Evolutionary conservation across 352 stramenopile species (phyloP).

Genomic region (Globisporangium camurandrum): DNA sequence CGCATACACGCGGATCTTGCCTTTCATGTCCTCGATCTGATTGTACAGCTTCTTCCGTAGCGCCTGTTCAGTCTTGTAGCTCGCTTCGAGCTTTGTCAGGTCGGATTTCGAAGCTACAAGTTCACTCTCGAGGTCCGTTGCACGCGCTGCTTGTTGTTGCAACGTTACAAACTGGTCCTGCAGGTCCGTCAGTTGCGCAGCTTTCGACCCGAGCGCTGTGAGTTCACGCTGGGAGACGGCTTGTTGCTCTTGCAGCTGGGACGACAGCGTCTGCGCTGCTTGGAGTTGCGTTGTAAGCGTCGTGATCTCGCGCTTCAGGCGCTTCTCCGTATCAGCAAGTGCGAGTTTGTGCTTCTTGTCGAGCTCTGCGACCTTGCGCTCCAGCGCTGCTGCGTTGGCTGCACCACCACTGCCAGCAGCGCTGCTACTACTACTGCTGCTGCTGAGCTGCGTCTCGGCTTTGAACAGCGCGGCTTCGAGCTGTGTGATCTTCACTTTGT

Average conservation of each 20-base stretch:
- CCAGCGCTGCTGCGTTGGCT: slow-evolving; percentile 20
- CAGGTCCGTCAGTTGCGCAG: slow-evolving; percentile 44
- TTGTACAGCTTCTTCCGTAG: slow-evolving; percentile 95
- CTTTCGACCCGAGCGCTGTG: slow-evolving; percentile 31
- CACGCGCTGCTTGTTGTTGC: slow-evolving; percentile 43
- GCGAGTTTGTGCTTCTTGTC: slow-evolving; percentile 79
- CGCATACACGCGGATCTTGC: slow-evolving; percentile 91
- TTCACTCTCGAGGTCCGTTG: slow-evolving; percentile 36
- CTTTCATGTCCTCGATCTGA: slow-evolving; percentile 94
- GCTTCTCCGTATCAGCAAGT: slow-evolving; percentile 60
- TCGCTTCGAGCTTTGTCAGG: slow-evolving; percentile 50
- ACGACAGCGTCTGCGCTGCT: slow-evolving; percentile 29
- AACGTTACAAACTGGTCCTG: slow-evolving; percentile 49
- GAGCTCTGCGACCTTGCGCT: slow-evolving; percentile 55
- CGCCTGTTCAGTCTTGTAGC: slow-evolving; percentile 83
- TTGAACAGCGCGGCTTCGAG: slow-evolving; percentile 59
- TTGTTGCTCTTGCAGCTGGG: slow-evolving; percentile 40
- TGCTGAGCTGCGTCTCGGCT: slow-evolving; percentile 29
- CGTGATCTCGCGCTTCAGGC: slow-evolving; percentile 36
- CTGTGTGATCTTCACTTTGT: slow-evolving; percentile 70
- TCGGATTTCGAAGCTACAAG: slow-evolving; percentile 25
- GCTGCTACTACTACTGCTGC: slow-evolving; percentile 1
- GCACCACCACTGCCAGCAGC: slow-evolving; percentile 11
- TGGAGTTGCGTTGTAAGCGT: slow-evolving; percentile 42
- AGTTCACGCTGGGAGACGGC: slow-evolving; percentile 44